Base-by-base conservation (phyloP, 2,329 filamentous ascomycete species). In the Nakataea oryzae region DNA sequence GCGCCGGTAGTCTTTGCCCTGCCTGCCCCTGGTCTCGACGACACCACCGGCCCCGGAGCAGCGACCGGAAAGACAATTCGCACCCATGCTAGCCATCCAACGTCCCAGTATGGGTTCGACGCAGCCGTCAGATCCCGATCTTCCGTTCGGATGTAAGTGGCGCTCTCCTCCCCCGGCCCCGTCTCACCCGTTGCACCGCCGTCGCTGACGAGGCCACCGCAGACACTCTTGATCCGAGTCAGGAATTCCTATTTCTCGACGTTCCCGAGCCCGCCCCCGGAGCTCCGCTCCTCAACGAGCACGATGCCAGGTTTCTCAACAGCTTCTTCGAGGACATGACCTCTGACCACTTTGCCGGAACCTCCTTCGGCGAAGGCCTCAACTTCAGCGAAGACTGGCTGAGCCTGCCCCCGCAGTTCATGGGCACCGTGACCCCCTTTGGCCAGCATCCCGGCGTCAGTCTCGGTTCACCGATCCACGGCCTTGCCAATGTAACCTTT, bases 101-200 rank as follows among this genome's bases (percentile, higher is more conserved):
- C 78, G 74, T 78, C 78, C 77, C 72, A 82, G 76, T 72, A 86
- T 86, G 83, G 81, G 77, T 80, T 81, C 82, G 75, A 79, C 77
- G 75, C 81, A 80, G 75, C 78, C 79, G 72, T 54, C 80, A 69
- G 78, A 84, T 68, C 75, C 79, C 62, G 78, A 81, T 66, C 75
- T 83, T 70, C 83, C 84, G 50, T 89, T 89, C 79, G 87, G 86
- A 70, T 89, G 86, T 89, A 80, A 68, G 86, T 81, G 60, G 55
- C 61, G 54, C 24, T 58, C 24, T 56, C 57, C 41, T 60, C 50
- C 55, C 27, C 57, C 29, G 59, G 55, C 61, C 58, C 54, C 64
- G 57, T 63, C 50, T 63, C 50, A 62, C 58, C 62, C 32, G 63
- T 60, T 57, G 69, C 70, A 3, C 41, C 12, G 24, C 54, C 54